Conservation (phyloP, 225 moss, liverwort and hornwort genomes). For the Pseudisothecium myosuroides region DNA sequence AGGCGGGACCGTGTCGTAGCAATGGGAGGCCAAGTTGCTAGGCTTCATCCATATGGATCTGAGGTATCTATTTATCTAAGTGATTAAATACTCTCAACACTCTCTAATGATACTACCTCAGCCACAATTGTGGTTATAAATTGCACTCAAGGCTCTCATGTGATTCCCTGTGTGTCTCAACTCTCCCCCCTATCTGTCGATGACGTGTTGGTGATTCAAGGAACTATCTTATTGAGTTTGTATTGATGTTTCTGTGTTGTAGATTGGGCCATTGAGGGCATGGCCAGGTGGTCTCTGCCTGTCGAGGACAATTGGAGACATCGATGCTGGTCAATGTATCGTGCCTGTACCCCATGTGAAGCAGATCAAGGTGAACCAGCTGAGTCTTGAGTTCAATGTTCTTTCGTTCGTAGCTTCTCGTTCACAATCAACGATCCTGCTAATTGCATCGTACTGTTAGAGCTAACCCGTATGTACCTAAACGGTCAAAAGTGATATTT, state of each 20-base stretch:
- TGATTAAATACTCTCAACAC: too few species aligned
- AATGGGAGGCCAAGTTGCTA: slow-evolving; percentile 73
- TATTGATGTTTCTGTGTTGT: neutral
- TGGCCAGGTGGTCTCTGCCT: slow-evolving; percentile 87
- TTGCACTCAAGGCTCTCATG: neutral
- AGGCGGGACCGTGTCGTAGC: slow-evolving; percentile 56
- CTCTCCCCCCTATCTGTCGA: neutral
- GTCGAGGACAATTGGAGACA: slow-evolving; percentile 81
- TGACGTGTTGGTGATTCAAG: neutral
- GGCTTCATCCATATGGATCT: slow-evolving; percentile 53
- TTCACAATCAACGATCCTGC: neutral
- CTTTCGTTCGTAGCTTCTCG: neutral
- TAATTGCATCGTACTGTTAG: neutral
- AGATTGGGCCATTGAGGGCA: slow-evolving; percentile 80
- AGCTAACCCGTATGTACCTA: neutral
- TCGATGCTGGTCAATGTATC: slow-evolving; percentile 73
- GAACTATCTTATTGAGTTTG: neutral
- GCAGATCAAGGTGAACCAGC: slow-evolving; percentile 50
- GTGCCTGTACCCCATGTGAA: slow-evolving; percentile 82
- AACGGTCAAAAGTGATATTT: neutral
- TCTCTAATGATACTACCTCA: neutral
- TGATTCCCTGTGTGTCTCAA: neutral
- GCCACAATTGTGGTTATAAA: neutral
- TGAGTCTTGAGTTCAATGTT: neutral
- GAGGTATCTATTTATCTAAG: slow-evolving; percentile 14